Percentiles rank a stretch among this genome's conserved stretches.
phyloP scores from a whole-genome alignment of 805 yeast species.

The Cyberlindnera saturnus region DNA sequence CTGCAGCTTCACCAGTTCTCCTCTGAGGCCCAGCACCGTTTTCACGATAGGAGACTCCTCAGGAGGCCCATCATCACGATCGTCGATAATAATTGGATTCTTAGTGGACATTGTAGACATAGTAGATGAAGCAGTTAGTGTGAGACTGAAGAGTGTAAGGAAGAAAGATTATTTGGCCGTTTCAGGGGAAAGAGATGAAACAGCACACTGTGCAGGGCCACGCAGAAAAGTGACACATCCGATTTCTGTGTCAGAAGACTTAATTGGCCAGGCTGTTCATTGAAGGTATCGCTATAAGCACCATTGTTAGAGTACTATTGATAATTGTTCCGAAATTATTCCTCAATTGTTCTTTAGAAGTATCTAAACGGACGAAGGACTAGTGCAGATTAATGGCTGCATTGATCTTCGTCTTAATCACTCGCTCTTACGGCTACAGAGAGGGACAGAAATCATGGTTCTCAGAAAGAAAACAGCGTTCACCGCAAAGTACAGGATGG shows the following conservation, averaged over 20 bases:
- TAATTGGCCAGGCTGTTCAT: background rate
- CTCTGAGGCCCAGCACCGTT: background rate
- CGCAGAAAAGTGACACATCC: background rate
- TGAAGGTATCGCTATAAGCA: background rate
- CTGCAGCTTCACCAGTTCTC: too few relatives aligned
- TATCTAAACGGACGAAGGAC: too few relatives aligned
- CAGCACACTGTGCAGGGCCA: background rate
- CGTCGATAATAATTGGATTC: background rate
- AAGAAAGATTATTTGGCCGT: background rate
- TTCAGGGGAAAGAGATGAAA: background rate
- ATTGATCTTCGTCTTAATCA: too few relatives aligned
- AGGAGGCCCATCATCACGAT: background rate
- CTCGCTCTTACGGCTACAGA: too few relatives aligned
- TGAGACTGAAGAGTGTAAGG: background rate
- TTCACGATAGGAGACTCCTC: background rate
- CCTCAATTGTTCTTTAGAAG: too few relatives aligned
- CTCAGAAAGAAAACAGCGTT: too few relatives aligned
- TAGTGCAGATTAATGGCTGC: too few relatives aligned
- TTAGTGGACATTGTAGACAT: background rate
- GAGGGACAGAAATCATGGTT: too few relatives aligned
- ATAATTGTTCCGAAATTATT: too few relatives aligned
- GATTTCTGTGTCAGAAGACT: background rate
- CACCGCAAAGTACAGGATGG: background rate
- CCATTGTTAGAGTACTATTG: too few relatives aligned
- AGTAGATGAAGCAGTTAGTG: slow-evolving; percentile 1